A percentile compares a stretch with the other conserved stretches of the same genome.
phyloP scores from a whole-genome alignment of 2,329 filamentous ascomycete species.

The Ascochyta koolunga region DNA sequence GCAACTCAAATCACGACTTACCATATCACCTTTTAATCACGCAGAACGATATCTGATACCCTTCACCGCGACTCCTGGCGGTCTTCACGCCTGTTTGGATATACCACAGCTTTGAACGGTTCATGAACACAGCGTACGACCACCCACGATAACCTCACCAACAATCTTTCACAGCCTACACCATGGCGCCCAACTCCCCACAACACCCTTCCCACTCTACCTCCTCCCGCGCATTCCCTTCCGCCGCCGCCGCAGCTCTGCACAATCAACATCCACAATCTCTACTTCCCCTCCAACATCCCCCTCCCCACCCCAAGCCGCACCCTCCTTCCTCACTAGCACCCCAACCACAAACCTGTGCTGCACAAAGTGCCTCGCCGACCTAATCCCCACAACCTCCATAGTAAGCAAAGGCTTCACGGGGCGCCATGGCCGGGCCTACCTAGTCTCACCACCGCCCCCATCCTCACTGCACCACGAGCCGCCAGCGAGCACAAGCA shows the following conservation, averaged over 20 bases:
- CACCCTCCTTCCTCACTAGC: conserved; percentile 33
- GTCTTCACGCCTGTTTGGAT: neutral
- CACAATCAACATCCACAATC: conserved; percentile 39
- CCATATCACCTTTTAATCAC: conserved; percentile 1
- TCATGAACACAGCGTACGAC: neutral
- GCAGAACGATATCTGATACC: neutral
- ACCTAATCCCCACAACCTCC: conserved; percentile 64
- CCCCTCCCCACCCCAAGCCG: conserved; percentile 30
- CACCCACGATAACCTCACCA: neutral
- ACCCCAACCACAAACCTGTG: conserved; percentile 60
- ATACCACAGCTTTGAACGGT: neutral
- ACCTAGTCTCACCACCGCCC: conserved; percentile 61
- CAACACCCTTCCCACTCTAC: conserved; percentile 52
- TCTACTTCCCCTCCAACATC: conserved; percentile 28
- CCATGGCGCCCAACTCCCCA: conserved; percentile 15
- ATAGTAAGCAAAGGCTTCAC: conserved; percentile 71
- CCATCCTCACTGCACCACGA: conserved; percentile 18
- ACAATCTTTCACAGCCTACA: neutral
- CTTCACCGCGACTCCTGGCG: neutral
- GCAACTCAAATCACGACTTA: conserved; percentile 1
- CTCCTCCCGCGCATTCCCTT: conserved; percentile 46
- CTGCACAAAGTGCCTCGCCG: conserved; percentile 64
- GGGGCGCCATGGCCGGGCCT: conserved; percentile 68
- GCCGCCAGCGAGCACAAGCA: conserved; percentile 17
- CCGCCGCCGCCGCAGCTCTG: conserved; percentile 51